Percentiles rank a stretch among this genome's conserved stretches.
phyloP scores from a whole-genome alignment of 139 green algal genomes.

The Coccomyxa sp. region DNA sequence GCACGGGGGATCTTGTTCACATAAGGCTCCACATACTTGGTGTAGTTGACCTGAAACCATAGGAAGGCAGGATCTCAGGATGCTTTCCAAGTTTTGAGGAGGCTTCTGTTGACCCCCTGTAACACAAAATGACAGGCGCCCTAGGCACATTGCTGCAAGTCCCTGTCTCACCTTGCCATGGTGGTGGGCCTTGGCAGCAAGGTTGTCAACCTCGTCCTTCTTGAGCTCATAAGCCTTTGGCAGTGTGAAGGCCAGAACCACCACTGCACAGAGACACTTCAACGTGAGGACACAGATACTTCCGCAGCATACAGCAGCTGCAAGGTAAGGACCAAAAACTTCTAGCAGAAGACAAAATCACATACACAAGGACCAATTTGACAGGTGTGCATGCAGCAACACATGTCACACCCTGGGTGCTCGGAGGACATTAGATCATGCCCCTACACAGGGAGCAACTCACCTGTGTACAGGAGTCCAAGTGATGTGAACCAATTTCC shows the following conservation, averaged over 20 bases:
- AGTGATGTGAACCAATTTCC: conserved; percentile 29
- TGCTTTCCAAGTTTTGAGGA: not conserved
- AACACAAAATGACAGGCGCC: not conserved
- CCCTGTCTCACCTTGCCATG: conserved; percentile 14
- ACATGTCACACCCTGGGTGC: not conserved
- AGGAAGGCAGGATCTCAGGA: not conserved
- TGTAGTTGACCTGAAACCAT: conserved; percentile 17
- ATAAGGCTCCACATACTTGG: conserved; percentile 33
- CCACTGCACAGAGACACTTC: conserved; percentile 9
- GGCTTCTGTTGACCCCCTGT: too few relatives aligned
- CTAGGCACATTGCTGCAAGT: not conserved
- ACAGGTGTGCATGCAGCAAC: not conserved
- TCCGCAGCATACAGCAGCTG: not conserved
- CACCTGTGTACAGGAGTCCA: conserved; percentile 25
- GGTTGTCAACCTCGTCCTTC: conserved; percentile 51
- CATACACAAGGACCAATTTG: not conserved
- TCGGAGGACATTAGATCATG: not conserved
- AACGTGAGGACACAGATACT: not conserved
- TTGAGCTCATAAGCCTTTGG: conserved; percentile 60
- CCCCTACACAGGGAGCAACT: not conserved
- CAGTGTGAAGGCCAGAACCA: conserved; percentile 26
- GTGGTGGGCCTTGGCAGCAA: conserved; percentile 21
- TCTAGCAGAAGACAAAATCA: not conserved
- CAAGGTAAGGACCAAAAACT: not conserved
- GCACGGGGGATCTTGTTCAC: conserved; percentile 22